Evolutionary conservation across 2,329 filamentous ascomycete genomes (phyloP), one percentile per base, ranked within the genome.

Genomic region (Fusarium circinatum): DNA sequence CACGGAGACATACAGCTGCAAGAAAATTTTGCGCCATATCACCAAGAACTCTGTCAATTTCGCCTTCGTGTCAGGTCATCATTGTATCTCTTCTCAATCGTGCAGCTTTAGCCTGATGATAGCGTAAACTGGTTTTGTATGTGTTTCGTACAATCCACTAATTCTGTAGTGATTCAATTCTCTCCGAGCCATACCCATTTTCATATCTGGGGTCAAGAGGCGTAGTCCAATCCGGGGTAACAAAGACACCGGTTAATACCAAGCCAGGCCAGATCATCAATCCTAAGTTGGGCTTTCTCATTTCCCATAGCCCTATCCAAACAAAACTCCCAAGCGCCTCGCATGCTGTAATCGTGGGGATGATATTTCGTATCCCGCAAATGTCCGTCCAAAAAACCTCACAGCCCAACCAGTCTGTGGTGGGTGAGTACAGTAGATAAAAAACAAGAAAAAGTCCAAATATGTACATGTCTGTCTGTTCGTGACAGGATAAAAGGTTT

Each of bases 51-150:
- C 55, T 63, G 47, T 73, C 61, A 75, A 69, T 75, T 74, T 75
- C 61, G 72, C 64, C 69, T 71, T 69, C 51, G 59, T 65, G 76
- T 73, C 76, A 76, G 71, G 60, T 76, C 72, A 75, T 70, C 66
- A 74, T 68, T 62, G 63, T 63, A 65, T 69, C 60, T 76, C 70
- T 60, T 75, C 62, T 14, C 52, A 59, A 71, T 65, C 70, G 30
- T 75, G 58, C 75, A 69, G 62, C 60, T 56, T 71, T 75, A 55
- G 57, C 62, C 65, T 67, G 49, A 66, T 72, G 44, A 45, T 49
- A 60, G 28, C 34, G 20, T 64, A 44, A 67, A 58, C 17, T 52
- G 39, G 30, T 67, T 71, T 57, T 51, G 56, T 48, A 44, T 51
- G 45, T 36, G 44, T 52, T 49, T 65, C 48, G 55, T n/a, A 42